A percentile compares a stretch with the other conserved stretches of the same genome.
phyloP scores from a whole-genome alignment of 2,329 filamentous ascomycete species.

The Paramyrothecium sp. region DNA sequence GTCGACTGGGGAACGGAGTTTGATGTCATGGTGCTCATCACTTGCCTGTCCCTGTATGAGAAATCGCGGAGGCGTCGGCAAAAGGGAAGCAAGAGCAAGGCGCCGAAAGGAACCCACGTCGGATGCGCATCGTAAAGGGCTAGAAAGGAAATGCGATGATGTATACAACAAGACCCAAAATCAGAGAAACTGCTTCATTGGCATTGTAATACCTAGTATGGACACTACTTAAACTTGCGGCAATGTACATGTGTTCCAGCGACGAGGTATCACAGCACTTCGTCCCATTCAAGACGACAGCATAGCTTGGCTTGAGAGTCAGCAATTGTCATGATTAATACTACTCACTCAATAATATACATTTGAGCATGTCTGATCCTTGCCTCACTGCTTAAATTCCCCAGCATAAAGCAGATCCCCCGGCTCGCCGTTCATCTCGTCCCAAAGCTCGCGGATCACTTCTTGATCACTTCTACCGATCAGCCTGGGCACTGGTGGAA shows the following conservation, averaged over 20 bases:
- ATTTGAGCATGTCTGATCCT: not conserved
- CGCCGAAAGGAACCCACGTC: not conserved
- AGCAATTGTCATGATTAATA: no score
- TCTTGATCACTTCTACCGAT: constrained; percentile 28
- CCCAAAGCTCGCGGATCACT: constrained; percentile 42
- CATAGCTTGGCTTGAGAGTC: no score
- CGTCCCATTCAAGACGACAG: no score
- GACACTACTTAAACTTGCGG: no score
- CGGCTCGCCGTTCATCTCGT: constrained; percentile 39
- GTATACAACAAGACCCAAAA: not conserved
- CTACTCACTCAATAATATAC: not conserved
- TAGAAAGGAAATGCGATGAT: not conserved
- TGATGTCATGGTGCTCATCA: constrained; percentile 8
- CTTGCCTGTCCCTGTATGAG: constrained; percentile 7
- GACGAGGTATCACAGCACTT: no score
- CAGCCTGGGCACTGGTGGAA: not conserved
- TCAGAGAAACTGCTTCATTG: no score
- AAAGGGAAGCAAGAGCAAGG: not conserved
- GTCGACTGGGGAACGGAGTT: constrained; percentile 8
- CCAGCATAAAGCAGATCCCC: constrained; percentile 46
- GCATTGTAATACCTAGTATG: no score
- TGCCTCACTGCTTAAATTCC: constrained; percentile 29
- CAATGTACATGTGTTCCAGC: no score
- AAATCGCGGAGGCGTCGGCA: not conserved
- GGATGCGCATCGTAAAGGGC: not conserved